Evolutionary conservation across 2,329 filamentous ascomycete species (phyloP).

Genomic region (Exophiala mesophila): DNA sequence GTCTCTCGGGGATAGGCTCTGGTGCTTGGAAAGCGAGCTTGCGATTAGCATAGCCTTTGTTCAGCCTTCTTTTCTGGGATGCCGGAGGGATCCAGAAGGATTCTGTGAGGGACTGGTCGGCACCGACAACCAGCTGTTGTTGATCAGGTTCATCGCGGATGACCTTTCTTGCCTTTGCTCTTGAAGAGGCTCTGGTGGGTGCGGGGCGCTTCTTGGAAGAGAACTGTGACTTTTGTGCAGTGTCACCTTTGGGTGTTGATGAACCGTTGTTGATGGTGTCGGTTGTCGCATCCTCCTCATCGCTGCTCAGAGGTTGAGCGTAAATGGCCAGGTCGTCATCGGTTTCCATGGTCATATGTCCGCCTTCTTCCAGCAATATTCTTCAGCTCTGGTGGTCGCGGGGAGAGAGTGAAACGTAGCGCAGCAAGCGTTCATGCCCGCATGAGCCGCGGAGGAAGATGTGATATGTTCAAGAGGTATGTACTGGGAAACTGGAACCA

Average conservation of each 20-base stretch:
- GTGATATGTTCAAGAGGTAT: too few species aligned
- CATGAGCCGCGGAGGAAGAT: too few species aligned
- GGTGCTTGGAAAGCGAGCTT: constrained; percentile 9
- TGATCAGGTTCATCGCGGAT: constrained; percentile 2
- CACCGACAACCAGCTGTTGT: background rate
- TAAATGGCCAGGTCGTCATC: constrained; percentile 16
- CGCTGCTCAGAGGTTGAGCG: constrained; percentile 15
- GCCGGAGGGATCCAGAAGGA: constrained; percentile 10
- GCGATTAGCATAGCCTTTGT: constrained; percentile 13
- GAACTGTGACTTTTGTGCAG: constrained; percentile 2
- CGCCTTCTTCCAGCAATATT: too few species aligned
- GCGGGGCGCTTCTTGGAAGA: constrained; percentile 12
- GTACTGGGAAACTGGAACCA: too few species aligned
- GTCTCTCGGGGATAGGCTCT: constrained; percentile 6
- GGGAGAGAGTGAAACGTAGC: too few species aligned
- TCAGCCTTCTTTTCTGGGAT: constrained; percentile 15
- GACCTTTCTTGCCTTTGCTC: constrained; percentile 18
- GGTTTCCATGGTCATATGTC: constrained; percentile 5
- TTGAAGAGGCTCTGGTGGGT: constrained; percentile 9
- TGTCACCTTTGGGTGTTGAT: background rate
- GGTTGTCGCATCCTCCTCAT: constrained; percentile 31
- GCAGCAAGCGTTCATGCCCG: too few species aligned
- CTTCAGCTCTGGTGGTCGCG: too few species aligned
- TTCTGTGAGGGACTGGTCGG: constrained; percentile 1
- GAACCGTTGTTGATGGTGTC: constrained; percentile 29